phyloP scores from a whole-genome alignment of 352 stramenopile species.

The Phytopythium ostracodes region DNA sequence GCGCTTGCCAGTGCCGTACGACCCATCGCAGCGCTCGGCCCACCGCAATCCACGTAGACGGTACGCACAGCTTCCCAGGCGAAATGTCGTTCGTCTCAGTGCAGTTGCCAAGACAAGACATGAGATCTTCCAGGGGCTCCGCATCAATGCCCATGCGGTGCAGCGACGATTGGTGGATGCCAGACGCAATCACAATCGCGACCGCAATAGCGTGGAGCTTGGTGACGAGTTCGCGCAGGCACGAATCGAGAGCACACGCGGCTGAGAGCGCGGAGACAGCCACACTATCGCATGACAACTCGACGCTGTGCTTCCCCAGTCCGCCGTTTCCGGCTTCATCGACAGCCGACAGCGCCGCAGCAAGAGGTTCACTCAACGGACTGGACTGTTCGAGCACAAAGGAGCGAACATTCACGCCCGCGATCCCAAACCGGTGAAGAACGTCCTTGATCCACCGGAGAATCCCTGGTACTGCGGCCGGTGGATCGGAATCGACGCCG shows the following conservation, averaged over 20 bases:
- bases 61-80: background rate
- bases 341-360: background rate
- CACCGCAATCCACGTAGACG: background rate
- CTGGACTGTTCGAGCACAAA: background rate
- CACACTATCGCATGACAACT: background rate
- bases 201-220: background rate
- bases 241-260: background rate
- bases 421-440: background rate
- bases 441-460: background rate
- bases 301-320: background rate
- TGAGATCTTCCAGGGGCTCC: background rate
- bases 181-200: too few species aligned
- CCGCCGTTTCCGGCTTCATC: background rate
- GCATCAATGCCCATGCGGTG: background rate
- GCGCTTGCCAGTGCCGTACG: background rate
- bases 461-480: background rate
- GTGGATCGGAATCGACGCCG: background rate
- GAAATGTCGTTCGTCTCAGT: background rate
- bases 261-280: background rate
- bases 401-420: background rate
- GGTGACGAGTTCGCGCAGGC: background rate
- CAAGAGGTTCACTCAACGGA: background rate
- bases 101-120: background rate
- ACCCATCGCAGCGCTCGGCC: background rate
- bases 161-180: background rate